phyloP scores from a whole-genome alignment of 805 yeast species.

The Saccharomycopsis fermentans region DNA sequence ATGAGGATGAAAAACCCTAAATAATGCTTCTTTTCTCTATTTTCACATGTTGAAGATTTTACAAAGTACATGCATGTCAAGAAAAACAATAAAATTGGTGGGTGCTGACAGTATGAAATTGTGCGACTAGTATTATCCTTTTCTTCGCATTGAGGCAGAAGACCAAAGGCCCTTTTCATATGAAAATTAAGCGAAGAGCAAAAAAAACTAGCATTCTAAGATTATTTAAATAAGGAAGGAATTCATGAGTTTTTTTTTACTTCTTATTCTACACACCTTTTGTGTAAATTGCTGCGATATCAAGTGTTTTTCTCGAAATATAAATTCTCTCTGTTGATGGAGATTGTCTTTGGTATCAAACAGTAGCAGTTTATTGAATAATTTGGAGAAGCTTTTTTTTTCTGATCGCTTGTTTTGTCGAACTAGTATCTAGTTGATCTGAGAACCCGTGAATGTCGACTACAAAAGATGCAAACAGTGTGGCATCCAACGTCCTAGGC shows the following conservation, averaged over 20 bases:
- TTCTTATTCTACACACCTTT: not conserved
- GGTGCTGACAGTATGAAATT: not conserved
- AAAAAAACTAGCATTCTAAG: not conserved
- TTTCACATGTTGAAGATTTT: not conserved
- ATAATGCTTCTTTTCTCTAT: not conserved
- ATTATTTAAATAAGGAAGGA: not conserved
- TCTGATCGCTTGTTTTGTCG: not conserved
- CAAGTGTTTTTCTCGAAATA: too few relatives aligned
- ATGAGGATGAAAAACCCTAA: not conserved
- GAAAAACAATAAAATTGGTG: not conserved
- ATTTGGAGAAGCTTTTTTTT: too few relatives aligned
- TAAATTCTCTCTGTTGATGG: too few relatives aligned
- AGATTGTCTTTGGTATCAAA: too few relatives aligned
- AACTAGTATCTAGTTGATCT: not conserved
- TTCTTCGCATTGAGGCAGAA: not conserved
- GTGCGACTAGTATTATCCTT: not conserved
- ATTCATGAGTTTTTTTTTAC: not conserved
- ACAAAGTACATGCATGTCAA: not conserved
- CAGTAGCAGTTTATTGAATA: too few relatives aligned
- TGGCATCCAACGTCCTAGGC: constrained; percentile 67
- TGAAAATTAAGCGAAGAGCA: not conserved
- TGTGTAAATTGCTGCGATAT: not conserved
- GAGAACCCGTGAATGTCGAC: not conserved
- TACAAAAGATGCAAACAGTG: constrained; percentile 7
- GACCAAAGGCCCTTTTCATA: not conserved